A percentile compares a stretch with the other conserved stretches of the same genome.
phyloP scores from a whole-genome alignment of 2,329 filamentous ascomycete genomes.

The Pyrenophora teres region DNA sequence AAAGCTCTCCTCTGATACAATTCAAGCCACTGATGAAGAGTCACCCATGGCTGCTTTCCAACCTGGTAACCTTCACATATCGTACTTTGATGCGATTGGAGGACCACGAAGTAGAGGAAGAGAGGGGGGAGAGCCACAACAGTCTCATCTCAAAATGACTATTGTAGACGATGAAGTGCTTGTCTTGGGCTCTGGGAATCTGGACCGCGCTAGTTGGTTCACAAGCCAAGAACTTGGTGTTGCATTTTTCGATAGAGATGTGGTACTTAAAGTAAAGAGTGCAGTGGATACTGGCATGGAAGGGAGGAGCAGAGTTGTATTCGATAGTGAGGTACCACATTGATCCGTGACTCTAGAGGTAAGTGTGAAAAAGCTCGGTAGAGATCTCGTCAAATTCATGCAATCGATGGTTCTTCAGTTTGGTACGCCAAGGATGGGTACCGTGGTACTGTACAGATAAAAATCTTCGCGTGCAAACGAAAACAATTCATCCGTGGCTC shows the following conservation, averaged over 20 bases:
- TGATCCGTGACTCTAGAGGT: no score
- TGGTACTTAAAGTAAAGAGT: constrained; percentile 43
- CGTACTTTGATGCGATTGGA: constrained; percentile 58
- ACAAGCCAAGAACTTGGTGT: constrained; percentile 84
- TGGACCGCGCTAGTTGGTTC: constrained; percentile 85
- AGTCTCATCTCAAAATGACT: constrained; percentile 78
- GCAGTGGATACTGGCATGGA: constrained; percentile 32
- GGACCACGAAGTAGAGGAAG: constrained; percentile 31
- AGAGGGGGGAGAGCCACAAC: constrained; percentile 63
- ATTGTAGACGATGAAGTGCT: constrained; percentile 71
- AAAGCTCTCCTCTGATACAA: constrained; percentile 25
- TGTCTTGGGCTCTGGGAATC: constrained; percentile 78
- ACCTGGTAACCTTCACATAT: constrained; percentile 60
- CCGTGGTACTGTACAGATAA: no score
- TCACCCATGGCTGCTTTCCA: constrained; percentile 26
- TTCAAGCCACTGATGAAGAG: constrained; percentile 32
- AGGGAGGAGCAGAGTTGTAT: constrained; percentile 32
- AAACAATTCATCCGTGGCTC: no score
- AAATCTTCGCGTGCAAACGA: no score
- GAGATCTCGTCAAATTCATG: no score
- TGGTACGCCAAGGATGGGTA: no score
- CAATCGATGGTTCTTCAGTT: no score
- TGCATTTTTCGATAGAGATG: constrained; percentile 53
- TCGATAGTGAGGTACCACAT: constrained; percentile 15
- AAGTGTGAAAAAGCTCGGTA: no score